phyloP scores from a whole-genome alignment of 768 basidiomycete species.

The Kwoniella heveanensis region DNA sequence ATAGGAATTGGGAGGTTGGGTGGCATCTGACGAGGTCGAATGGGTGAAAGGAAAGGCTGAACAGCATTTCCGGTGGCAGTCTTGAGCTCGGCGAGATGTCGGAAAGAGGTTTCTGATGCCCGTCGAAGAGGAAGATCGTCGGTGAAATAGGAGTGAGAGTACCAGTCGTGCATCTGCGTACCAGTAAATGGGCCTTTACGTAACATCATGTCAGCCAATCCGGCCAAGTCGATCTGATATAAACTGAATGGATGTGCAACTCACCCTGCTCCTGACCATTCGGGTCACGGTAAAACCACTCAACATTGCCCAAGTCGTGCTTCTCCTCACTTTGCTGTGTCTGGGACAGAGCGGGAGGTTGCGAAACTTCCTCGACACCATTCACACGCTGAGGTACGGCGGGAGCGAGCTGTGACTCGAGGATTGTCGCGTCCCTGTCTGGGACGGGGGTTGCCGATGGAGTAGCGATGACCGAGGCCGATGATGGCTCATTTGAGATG shows the following conservation, averaged over 20 bases:
- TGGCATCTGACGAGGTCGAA: constrained; percentile 60
- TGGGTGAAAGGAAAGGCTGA: constrained; percentile 56
- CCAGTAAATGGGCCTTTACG: constrained; percentile 80
- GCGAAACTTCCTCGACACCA: constrained; percentile 2
- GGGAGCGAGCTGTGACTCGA: constrained; percentile 22
- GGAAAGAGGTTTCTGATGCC: constrained; percentile 54
- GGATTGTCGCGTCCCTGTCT: constrained; percentile 47
- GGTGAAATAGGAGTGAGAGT: constrained; percentile 83
- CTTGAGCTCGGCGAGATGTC: constrained; percentile 55
- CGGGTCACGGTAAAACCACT: constrained; percentile 93
- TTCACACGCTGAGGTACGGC: constrained; percentile 7
- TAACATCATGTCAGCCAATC: too few relatives aligned
- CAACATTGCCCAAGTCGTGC: constrained; percentile 57
- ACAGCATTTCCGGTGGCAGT: constrained; percentile 51
- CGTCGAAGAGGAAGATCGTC: constrained; percentile 82
- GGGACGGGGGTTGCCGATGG: constrained; percentile 51
- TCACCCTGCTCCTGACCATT: constrained; percentile 88
- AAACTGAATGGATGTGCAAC: constrained; percentile 26
- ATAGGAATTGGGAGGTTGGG: constrained; percentile 58
- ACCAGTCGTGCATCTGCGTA: constrained; percentile 92
- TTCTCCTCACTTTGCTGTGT: constrained; percentile 21
- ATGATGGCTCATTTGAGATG: constrained; percentile 26
- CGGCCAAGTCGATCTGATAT: too few relatives aligned
- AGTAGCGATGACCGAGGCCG: constrained; percentile 45
- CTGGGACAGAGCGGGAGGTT: neutral